Evolutionary conservation across 2,329 filamentous ascomycete species (phyloP).

Genomic region (Microdochium nivale): DNA sequence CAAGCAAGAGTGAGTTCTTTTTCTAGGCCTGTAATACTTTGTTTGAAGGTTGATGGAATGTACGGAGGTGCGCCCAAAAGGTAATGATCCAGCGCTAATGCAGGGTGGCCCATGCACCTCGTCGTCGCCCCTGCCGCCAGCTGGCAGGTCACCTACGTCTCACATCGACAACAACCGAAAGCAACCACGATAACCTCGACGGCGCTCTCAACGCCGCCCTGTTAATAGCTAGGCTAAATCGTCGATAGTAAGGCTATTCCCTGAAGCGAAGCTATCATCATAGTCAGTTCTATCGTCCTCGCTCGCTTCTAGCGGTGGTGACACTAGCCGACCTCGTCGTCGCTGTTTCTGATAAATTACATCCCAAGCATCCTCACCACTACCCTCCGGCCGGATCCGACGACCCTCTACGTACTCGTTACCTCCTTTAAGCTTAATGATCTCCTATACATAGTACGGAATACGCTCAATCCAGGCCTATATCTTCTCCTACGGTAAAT

Average conservation of each 20-base stretch:
- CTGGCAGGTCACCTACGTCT: neutral
- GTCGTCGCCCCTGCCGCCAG: too few relatives aligned
- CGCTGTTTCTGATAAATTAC: neutral
- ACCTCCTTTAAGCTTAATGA: too few relatives aligned
- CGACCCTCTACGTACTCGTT: neutral
- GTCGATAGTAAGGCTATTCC: neutral
- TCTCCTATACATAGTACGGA: slow-evolving; percentile 5
- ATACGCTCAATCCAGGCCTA: slow-evolving; percentile 10
- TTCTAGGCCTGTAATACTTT: too few relatives aligned
- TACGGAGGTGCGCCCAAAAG: too few relatives aligned
- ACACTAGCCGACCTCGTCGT: neutral
- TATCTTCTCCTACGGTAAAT: slow-evolving; percentile 6
- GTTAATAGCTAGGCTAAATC: neutral
- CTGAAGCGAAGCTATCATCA: neutral
- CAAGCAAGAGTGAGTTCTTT: too few relatives aligned
- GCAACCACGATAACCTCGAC: neutral
- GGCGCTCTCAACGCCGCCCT: neutral
- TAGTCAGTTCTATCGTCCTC: neutral
- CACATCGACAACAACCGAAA: neutral
- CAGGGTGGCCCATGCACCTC: too few relatives aligned
- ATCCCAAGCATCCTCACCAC: neutral
- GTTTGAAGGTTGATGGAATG: too few relatives aligned
- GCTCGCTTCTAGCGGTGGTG: too few relatives aligned
- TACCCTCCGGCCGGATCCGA: neutral
- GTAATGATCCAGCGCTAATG: too few relatives aligned